These are phyloP conservation scores for Hamamelis virginiana DNA, from an alignment of 164 flowering plant genomes.

Conservation along the genomic window DNA sequence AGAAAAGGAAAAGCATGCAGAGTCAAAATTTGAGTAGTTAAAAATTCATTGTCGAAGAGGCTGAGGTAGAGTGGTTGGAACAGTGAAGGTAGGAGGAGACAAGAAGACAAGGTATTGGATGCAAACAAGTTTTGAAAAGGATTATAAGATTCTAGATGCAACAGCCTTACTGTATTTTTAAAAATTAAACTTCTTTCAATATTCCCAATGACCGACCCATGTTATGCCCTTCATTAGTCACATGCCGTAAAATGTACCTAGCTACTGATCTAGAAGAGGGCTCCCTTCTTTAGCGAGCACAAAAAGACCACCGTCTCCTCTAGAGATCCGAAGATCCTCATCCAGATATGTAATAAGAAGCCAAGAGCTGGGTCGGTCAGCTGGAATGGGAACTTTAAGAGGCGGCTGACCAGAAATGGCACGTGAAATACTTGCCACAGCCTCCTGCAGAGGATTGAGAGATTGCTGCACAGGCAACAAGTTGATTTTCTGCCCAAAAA, in stretches of 20 bases:
- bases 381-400: slow-evolving; percentile 76
- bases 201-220: no score
- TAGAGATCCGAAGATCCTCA: slow-evolving; percentile 76
- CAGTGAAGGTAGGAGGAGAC: no score
- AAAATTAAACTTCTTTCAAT: no score
- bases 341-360: slow-evolving; percentile 85
- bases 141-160: no score
- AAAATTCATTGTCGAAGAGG: no score
- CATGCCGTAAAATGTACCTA: background rate
- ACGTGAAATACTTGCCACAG: slow-evolving; percentile 56
- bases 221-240: background rate
- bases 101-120: no score
- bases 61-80: no score
- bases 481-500: slow-evolving; percentile 77
- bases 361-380: slow-evolving; percentile 71
- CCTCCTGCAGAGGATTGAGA: slow-evolving; percentile 66
- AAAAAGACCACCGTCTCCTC: slow-evolving; percentile 98
- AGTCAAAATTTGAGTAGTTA: no score
- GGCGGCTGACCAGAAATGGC: slow-evolving; percentile 82
- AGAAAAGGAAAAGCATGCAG: no score
- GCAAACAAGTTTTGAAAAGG: no score
- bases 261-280: slow-evolving; percentile 56
- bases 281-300: slow-evolving; percentile 93
- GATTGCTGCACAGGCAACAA: slow-evolving; percentile 61
- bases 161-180: no score